Evolutionary conservation across 352 stramenopile species (phyloP), one percentile per base, ranked within the genome.

Genomic region (Globisporangium uncinulatum): DNA sequence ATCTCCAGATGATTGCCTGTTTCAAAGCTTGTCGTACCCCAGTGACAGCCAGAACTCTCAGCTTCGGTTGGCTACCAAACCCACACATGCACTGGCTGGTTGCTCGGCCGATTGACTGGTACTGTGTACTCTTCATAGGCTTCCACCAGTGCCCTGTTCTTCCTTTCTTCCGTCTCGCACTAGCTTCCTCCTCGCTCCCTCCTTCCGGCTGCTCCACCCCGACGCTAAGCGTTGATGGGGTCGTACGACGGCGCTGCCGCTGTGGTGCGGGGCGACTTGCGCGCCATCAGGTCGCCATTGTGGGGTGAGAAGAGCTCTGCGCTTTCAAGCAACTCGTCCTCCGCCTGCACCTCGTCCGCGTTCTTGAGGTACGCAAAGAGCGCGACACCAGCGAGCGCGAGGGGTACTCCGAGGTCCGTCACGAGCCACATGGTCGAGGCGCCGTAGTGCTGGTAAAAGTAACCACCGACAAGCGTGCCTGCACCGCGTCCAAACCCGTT

Each of bases 401-500:
- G 66, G 0, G 83, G 83, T 46, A 91, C 83, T 19, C 79, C 79
- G 6, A 88, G 51, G 48, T 87, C 76, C 3, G 80, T 78, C 36
- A 84, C 63, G 19, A 83, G 55, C 81, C 83, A 93, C 79, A 93
- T 89, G 2, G 57, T 75, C 32, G 62, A 66, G 1, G 79, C 73
- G 13, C 74, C 79, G 55, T 82, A 88, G 65, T 77, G 55, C 51
- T 93, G 65, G 69, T 91, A 93, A 24, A 93, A 78, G 66, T 78
- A 89, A 43, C 83, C 83, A 14, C 83, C 80, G 14, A 91, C 68
- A 21, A 93, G 67, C 50, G 81, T 91, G 14, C 79, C 83, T 9
- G 71, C 61, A 21, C 75, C 80, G n/a, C 80, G 79, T 0, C 71
- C 83, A 6, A 90, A 59, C 2, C 83, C 83, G 45, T 87, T 90